Evolutionary conservation across 257 asterid species (phyloP).

Genomic region (Pogostemon cablin): DNA sequence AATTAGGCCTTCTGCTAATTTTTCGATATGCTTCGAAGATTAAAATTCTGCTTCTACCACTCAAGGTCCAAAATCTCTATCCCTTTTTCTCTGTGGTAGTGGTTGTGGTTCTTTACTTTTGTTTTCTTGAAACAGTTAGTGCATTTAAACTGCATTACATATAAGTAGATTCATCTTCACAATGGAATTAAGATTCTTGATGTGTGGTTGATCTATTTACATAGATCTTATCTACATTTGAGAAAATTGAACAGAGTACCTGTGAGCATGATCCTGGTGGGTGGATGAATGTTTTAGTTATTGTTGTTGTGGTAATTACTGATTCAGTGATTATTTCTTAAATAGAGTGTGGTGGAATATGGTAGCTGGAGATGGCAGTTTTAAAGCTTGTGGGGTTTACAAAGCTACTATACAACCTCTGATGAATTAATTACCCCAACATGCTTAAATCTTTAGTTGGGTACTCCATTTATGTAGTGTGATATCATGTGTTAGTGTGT

Average conservation of each 20-base stretch:
- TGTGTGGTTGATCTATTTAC: not conserved
- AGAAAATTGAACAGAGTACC: not conserved
- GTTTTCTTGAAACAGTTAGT: not conserved
- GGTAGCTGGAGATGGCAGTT: slow-evolving; percentile 21
- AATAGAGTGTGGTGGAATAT: not conserved
- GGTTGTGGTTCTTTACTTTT: not conserved
- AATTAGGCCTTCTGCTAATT: not conserved
- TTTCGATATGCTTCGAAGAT: not conserved
- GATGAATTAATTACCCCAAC: too few relatives aligned
- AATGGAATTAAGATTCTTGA: not conserved
- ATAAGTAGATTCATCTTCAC: not conserved
- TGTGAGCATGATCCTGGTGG: not conserved
- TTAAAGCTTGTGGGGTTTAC: not conserved
- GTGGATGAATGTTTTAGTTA: not conserved
- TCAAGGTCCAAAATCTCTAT: not conserved
- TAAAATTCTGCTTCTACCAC: not conserved
- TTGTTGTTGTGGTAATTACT: not conserved
- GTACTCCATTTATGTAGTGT: too few relatives aligned
- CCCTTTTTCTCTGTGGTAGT: not conserved
- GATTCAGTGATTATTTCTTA: not conserved
- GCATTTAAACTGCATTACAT: not conserved
- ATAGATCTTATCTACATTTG: not conserved
- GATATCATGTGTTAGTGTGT: too few relatives aligned
- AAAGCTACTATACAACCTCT: too few relatives aligned
- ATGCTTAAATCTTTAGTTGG: too few relatives aligned